These are phyloP conservation scores for Pterulicium gracile DNA, from an alignment of 1,284 basidiomycete species.

Conservation along the genomic window DNA sequence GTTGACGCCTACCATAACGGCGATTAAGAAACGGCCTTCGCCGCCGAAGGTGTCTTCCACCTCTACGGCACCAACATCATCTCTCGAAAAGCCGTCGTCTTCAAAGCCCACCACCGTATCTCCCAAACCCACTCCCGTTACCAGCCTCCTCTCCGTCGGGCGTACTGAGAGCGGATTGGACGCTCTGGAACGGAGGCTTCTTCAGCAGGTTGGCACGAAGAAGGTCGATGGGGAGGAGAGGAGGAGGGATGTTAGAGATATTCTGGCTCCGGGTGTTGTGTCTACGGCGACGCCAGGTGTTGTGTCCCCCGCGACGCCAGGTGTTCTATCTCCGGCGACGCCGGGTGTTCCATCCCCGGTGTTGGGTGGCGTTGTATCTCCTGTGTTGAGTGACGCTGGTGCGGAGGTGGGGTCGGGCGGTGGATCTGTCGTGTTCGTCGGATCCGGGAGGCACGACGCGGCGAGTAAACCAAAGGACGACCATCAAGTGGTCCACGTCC, in stretches of 20 bases:
- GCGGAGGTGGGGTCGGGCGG: constrained; percentile 13
- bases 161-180: constrained; percentile 33
- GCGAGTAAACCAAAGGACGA: too few species aligned
- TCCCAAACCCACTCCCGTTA: constrained; percentile 6
- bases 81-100: constrained; percentile 28
- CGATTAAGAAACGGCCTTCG: constrained; percentile 1
- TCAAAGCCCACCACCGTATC: constrained; percentile 17
- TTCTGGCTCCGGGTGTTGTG: constrained; percentile 10
- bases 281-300: constrained; percentile 4
- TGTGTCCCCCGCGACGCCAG: not conserved
- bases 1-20: constrained; percentile 14
- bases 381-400: not conserved
- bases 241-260: constrained; percentile 33
- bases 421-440: too few species aligned
- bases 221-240: constrained; percentile 20
- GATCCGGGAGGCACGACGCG: too few species aligned
- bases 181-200: constrained; percentile 37
- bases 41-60: constrained; percentile 12
- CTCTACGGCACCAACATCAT: constrained; percentile 38
- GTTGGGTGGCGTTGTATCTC: not conserved
- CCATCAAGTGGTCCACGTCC: too few species aligned
- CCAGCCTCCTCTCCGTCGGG: too few species aligned
- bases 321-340: not conserved
- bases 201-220: constrained; percentile 43
- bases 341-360: not conserved